phyloP scores from a whole-genome alignment of 306 rosid genomes.

The Neltuma alba region DNA sequence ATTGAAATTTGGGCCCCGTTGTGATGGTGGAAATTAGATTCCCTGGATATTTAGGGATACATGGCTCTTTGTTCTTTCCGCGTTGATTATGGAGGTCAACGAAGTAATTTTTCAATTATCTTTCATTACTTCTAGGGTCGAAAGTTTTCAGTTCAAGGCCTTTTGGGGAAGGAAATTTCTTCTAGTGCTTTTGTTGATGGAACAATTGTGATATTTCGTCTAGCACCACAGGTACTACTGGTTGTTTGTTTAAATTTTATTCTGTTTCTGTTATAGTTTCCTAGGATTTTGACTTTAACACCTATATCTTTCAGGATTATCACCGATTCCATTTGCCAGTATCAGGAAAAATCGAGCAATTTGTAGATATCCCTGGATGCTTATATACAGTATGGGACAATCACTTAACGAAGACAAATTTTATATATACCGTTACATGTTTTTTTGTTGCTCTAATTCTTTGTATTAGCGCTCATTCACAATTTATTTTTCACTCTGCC shows the following conservation, averaged over 20 bases:
- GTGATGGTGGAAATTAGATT: conserved; percentile 12
- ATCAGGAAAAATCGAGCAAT: conserved; percentile 76
- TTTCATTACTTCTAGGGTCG: conserved; percentile 65
- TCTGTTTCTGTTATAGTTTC: background rate
- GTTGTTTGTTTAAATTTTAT: conserved; percentile 20
- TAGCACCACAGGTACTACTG: conserved; percentile 91
- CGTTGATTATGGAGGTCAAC: conserved; percentile 19
- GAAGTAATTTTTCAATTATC: conserved; percentile 22
- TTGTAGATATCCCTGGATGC: conserved; percentile 82
- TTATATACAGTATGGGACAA: conserved; percentile 77
- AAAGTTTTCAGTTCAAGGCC: conserved; percentile 91
- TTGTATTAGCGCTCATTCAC: conserved; percentile 20
- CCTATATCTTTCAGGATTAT: conserved; percentile 74
- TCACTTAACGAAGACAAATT: conserved; percentile 5
- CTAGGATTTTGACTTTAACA: conserved; percentile 23
- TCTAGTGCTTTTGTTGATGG: conserved; percentile 76
- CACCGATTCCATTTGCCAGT: conserved; percentile 94
- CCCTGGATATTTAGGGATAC: conserved; percentile 5
- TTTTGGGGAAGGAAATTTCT: conserved; percentile 71
- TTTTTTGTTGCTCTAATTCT: conserved; percentile 24
- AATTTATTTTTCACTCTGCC: conserved; percentile 2
- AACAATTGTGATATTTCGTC: conserved; percentile 86
- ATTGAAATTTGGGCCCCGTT: conserved; percentile 15
- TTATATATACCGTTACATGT: background rate
- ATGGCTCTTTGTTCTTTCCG: conserved; percentile 13